Conservation (phyloP, 441 rosid genomes). For the Manihot esculenta region DNA sequence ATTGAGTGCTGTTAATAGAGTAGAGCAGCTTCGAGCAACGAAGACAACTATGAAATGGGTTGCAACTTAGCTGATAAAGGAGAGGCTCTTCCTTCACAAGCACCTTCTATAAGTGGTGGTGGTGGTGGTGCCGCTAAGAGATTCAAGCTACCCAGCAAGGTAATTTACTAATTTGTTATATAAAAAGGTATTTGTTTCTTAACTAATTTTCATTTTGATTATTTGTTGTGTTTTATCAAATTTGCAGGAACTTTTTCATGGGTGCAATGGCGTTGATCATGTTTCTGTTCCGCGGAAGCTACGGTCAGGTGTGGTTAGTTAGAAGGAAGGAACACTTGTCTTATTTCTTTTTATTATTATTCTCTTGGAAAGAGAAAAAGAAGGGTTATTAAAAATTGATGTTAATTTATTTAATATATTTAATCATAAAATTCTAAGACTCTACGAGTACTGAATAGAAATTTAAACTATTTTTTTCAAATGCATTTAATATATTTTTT, state of each 20-base stretch:
- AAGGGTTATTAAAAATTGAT: too few species aligned
- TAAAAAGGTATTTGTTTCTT: background rate
- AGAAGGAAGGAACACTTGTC: conserved; percentile 3
- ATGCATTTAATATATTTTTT: too few species aligned
- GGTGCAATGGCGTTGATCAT: conserved; percentile 59
- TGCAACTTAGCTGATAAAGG: conserved; percentile 36
- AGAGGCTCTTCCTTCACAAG: conserved; percentile 26
- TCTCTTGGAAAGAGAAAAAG: background rate
- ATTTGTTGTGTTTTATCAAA: conserved; percentile 1
- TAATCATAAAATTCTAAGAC: too few species aligned
- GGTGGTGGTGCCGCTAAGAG: conserved; percentile 30
- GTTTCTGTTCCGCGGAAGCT: conserved; percentile 90
- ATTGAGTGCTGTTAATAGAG: conserved; percentile 46
- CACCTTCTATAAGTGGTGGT: conserved; percentile 17
- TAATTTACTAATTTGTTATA: conserved; percentile 10
- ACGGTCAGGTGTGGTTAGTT: conserved; percentile 75
- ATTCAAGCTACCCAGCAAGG: conserved; percentile 63
- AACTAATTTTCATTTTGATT: background rate
- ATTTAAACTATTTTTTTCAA: too few species aligned
- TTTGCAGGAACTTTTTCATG: conserved; percentile 45
- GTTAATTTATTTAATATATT: too few species aligned
- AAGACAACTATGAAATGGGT: conserved; percentile 36
- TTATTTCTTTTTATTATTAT: background rate
- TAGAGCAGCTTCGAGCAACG: conserved; percentile 27
- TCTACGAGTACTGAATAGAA: too few species aligned